Evolutionary conservation across 495 filamentous ascomycete genomes (phyloP), one percentile per base, ranked within the genome.

Genomic region (Xanthoparmelia taractica): DNA sequence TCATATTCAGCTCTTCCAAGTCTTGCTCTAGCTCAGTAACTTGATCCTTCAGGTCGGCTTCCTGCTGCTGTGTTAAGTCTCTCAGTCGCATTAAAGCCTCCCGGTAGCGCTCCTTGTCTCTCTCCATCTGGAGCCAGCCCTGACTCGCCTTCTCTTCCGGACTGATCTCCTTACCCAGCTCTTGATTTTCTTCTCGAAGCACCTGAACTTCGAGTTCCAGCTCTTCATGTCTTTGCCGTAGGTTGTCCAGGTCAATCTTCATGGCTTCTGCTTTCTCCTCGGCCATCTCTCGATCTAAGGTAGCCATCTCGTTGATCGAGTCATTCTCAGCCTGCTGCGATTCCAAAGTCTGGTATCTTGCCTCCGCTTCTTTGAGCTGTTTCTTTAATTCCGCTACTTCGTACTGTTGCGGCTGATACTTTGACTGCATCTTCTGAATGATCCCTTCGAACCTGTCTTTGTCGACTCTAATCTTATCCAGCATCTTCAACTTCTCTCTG

Each of bases 211-310:
- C 95, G 45, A 96, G 77, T 69, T 93, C 83, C 3, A 95, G 77
- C 73, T 97, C 94, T 70, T 97, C 91, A 8, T 84, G 76, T 67
- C 84, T 90, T 36, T 79, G 74, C 66, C 88, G 87, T 52, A 96
- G 73, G 7, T 83, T 78, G n/a, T 96, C 89, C 25, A 92, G 79
- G 73, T 97, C 94, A 3, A 83, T 80, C 71, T 88, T 92, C 38
- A 87, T 78, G 23, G 83, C 82, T 65, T 97, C 94, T 8, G 89
- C 87, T 41, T 84, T 89, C 70, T 97, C 93, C 73, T 97, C 93
- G 3, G 94, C 95, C 91, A 97, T 96, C 73, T 97, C 93, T 20
- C 91, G 81, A 70, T 98, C 94, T 25, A 98, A 77, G 0, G 87
- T 86, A 23, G 90, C 90, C 76, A 96, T 87, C 77, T 98, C 95